Percentiles rank a stretch among this genome's conserved stretches.
Evolutionary conservation across 2,329 filamentous ascomycete species (phyloP).

Genomic region (Akanthomyces muscarius): DNA sequence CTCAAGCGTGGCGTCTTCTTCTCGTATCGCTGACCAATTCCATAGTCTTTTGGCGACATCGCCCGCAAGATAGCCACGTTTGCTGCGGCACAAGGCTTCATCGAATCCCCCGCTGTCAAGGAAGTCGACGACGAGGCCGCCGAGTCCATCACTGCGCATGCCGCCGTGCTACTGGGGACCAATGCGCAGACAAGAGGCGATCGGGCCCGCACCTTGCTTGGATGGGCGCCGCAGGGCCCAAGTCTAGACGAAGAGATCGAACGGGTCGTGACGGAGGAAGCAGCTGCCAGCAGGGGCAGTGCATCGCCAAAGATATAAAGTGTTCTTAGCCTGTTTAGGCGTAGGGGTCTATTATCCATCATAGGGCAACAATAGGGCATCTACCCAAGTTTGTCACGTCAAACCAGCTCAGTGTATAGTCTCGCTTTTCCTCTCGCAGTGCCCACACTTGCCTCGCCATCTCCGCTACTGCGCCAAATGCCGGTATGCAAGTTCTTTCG

Average conservation of each 20-base stretch:
- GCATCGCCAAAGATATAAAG: not conserved
- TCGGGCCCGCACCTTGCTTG: conserved; percentile 1
- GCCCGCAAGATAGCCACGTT: not conserved
- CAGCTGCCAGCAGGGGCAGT: not conserved
- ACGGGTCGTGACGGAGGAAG: not conserved
- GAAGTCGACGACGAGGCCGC: conserved; percentile 1
- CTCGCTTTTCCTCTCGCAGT: not conserved
- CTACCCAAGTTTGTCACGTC: not conserved
- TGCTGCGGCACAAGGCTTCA: not conserved
- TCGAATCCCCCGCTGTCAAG: not conserved
- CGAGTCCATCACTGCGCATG: conserved; percentile 6
- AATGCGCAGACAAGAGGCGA: conserved; percentile 12
- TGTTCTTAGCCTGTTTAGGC: too few relatives aligned
- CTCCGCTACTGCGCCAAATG: not conserved
- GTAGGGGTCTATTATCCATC: not conserved
- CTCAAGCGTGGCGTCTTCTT: too few relatives aligned
- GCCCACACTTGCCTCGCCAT: not conserved
- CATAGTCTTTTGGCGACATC: conserved; percentile 1
- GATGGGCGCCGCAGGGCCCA: conserved; percentile 10
- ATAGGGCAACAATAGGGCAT: not conserved
- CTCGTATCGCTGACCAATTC: not conserved
- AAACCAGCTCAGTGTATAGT: conserved; percentile 11
- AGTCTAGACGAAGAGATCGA: conserved; percentile 7
- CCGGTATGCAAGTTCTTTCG: not conserved
- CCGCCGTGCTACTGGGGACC: conserved; percentile 7